These are phyloP conservation scores for Cryptococcus wingfieldii DNA, from an alignment of 1,284 basidiomycete species.

Conservation along the genomic window DNA sequence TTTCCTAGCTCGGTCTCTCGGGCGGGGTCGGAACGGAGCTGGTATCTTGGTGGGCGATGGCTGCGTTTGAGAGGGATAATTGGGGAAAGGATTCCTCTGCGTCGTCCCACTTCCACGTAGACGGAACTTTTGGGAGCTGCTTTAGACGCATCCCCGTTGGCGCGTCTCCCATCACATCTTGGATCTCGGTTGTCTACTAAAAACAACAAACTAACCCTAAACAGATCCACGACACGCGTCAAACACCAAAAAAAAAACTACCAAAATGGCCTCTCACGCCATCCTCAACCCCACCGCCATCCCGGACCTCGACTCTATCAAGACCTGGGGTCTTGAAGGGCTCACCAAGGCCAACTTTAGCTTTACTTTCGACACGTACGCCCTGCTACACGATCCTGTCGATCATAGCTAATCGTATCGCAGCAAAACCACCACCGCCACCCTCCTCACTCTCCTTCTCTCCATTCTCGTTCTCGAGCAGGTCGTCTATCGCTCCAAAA, in stretches of 20 bases:
- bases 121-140: too few species aligned
- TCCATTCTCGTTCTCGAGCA: constrained; percentile 55
- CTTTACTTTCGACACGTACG: constrained; percentile 39
- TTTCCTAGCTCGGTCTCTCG: too few species aligned
- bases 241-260: neutral
- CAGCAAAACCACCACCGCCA: constrained; percentile 45
- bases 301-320: constrained; percentile 33
- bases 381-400: constrained; percentile 1
- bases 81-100: too few species aligned
- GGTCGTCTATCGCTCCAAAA: constrained; percentile 78
- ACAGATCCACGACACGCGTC: neutral
- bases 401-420: neutral
- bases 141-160: too few species aligned
- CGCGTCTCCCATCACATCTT: too few species aligned
- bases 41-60: too few species aligned
- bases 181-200: too few species aligned
- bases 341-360: constrained; percentile 35
- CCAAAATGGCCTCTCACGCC: constrained; percentile 31
- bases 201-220: too few species aligned
- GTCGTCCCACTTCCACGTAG: too few species aligned
- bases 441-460: constrained; percentile 42
- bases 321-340: constrained; percentile 41
- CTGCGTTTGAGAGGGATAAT: too few species aligned
- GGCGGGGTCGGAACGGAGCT: too few species aligned
- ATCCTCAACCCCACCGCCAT: constrained; percentile 40